These are phyloP conservation scores for Cladorrhinum sp. DNA, from an alignment of 2,329 filamentous ascomycete species.

Conservation along the genomic window DNA sequence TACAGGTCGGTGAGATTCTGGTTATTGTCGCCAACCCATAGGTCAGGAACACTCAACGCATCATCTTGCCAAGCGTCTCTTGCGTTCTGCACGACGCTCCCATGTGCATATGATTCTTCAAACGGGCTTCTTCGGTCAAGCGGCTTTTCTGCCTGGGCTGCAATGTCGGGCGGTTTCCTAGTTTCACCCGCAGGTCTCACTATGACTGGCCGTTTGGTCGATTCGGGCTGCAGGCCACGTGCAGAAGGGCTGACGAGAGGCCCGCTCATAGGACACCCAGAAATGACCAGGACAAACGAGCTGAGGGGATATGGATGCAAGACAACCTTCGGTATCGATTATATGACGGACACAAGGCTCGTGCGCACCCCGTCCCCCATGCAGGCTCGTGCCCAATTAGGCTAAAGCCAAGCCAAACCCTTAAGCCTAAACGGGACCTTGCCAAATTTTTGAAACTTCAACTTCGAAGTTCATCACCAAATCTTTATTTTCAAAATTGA, in stretches of 20 bases:
- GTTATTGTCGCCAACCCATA: too few species aligned
- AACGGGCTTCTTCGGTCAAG: neutral
- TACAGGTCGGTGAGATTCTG: too few species aligned
- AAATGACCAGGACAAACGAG: neutral
- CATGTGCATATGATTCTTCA: neutral
- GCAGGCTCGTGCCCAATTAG: too few species aligned
- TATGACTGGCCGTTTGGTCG: neutral
- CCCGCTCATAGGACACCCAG: neutral
- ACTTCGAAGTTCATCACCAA: too few species aligned
- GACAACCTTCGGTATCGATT: neutral
- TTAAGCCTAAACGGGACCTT: too few species aligned
- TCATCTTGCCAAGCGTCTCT: neutral
- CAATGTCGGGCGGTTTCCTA: conserved; percentile 1
- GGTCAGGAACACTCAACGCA: neutral
- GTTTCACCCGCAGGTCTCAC: conserved; percentile 3
- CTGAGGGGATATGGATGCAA: neutral
- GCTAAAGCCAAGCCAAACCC: too few species aligned
- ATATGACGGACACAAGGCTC: too few species aligned
- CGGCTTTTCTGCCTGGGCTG: neutral
- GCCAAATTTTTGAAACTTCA: too few species aligned
- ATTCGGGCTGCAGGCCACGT: conserved; percentile 1
- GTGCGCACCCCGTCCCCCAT: too few species aligned
- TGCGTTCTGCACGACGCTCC: neutral
- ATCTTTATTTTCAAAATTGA: too few species aligned
- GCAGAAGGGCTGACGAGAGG: conserved; percentile 1